phyloP scores from a whole-genome alignment of 2,329 filamentous ascomycete genomes.

The Nemania sp. region DNA sequence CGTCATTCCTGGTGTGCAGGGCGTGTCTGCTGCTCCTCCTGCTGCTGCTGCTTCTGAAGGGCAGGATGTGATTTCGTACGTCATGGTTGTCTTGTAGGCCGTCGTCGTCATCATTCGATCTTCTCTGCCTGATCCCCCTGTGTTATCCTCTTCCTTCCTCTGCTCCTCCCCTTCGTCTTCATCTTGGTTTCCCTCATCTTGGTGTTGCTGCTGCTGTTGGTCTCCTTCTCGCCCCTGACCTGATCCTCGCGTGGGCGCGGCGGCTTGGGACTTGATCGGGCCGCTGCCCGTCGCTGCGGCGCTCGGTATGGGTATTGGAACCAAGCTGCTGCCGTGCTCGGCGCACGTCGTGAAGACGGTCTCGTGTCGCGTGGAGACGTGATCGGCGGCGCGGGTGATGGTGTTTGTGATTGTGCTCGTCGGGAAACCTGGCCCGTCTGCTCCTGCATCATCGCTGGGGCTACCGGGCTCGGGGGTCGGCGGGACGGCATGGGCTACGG shows the following conservation, averaged over 20 bases:
- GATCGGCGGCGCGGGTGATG: constrained; percentile 30
- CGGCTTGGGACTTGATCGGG: too few species aligned
- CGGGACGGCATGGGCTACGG: neutral
- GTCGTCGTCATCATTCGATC: constrained; percentile 13
- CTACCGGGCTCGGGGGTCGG: too few species aligned
- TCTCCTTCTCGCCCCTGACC: too few species aligned
- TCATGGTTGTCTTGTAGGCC: constrained; percentile 28
- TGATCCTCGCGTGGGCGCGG: too few species aligned
- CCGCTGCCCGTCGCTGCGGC: too few species aligned
- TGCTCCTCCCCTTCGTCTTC: neutral
- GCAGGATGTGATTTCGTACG: constrained; percentile 29
- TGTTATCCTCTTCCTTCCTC: neutral
- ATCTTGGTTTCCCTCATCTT: neutral
- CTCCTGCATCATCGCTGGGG: neutral
- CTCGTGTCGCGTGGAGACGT: constrained; percentile 29
- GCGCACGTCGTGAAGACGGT: constrained; percentile 34
- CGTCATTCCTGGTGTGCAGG: constrained; percentile 27
- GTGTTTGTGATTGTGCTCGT: constrained; percentile 31
- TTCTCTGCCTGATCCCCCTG: neutral
- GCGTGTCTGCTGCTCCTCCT: constrained; percentile 26
- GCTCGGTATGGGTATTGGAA: neutral
- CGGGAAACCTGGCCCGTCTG: neutral
- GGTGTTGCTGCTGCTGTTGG: too few species aligned
- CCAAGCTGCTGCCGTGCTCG: neutral
- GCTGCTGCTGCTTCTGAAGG: neutral